Base-by-base conservation (phyloP, 1,139 yeast species). In the Candida glucosophila region DNA sequence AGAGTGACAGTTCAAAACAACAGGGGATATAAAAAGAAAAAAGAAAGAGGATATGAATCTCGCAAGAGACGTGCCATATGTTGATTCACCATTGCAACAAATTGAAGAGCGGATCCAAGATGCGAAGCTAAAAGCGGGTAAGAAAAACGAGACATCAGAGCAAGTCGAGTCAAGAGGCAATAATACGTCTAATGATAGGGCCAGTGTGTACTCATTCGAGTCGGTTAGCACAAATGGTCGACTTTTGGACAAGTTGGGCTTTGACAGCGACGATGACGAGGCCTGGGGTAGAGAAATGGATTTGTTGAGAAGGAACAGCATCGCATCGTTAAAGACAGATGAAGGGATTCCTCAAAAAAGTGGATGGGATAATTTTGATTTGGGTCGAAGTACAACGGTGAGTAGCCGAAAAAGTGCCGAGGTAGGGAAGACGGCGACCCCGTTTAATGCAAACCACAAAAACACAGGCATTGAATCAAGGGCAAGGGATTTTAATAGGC, bases 201-300 rank as follows among this genome's bases (percentile, higher is more conserved):
- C 47, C 18, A 57, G 64, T 30, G 40, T 64, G 12, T 62, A 60
- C 37, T 60, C 68, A 8, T 64, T 62, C 31, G 70, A 63, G 25
- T 61, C 68, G 3, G 66, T 62, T 5, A 52, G 64, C 29, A 63
- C 70, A 17, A 58, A 46, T 32, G 68, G 67, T 5, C 38, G 68
- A 23, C 44, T 64, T 17, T 42, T 64, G 12, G 70, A 64, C 33
- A 48, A 68, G 7, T 43, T 63, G 26, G 69, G 45, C 12, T 32
- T 53, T n/a, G 57, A 49, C 17, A 39, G 38, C 19, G 7, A 30
- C 35, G n/a, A 29, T 31, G 13, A 24, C 33, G 20, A 14, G 17
- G 11, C 26, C 34, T 11, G 17, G 15, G 6, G 14, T 18, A 11
- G 24, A 14, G 10, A 15, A 13, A 5, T 17, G 20, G n/a, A n/a